Conservation (phyloP, 2,329 filamentous ascomycete genomes). For the Botrytis byssoidea region DNA sequence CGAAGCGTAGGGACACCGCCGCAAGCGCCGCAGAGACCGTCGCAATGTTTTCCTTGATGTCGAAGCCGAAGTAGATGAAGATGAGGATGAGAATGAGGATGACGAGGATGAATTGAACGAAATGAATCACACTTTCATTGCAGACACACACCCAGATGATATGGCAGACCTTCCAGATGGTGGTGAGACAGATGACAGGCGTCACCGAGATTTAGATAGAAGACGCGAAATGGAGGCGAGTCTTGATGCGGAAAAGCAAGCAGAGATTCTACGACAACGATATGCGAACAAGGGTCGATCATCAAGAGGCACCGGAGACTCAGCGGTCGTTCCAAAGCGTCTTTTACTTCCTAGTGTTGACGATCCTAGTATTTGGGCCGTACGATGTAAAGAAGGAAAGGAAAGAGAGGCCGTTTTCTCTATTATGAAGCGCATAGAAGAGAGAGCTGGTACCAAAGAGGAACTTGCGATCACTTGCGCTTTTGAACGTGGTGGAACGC, state of each 20-base stretch:
- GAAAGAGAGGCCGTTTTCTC: conserved; percentile 87
- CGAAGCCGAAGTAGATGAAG: conserved; percentile 94
- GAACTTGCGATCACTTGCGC: conserved; percentile 83
- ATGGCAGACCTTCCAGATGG: conserved; percentile 71
- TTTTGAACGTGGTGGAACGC: conserved; percentile 80
- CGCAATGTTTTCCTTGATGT: conserved; percentile 93
- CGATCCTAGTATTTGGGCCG: conserved; percentile 93
- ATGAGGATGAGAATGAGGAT: conserved; percentile 83
- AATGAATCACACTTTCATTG: conserved; percentile 75
- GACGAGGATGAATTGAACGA: conserved; percentile 87
- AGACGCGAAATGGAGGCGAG: conserved; percentile 83
- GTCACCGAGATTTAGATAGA: conserved; percentile 91
- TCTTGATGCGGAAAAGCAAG: conserved; percentile 91
- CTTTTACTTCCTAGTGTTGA: conserved; percentile 88
- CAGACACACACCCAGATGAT: conserved; percentile 88
- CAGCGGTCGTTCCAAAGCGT: conserved; percentile 77
- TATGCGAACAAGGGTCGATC: conserved; percentile 81
- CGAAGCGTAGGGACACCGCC: conserved; percentile 59
- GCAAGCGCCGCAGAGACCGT: conserved; percentile 74
- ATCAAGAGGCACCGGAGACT: conserved; percentile 63
- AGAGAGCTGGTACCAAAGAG: conserved; percentile 73
- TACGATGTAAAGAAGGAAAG: conserved; percentile 91
- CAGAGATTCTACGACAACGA: conserved; percentile 79
- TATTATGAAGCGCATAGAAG: conserved; percentile 85
- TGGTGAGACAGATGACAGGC: conserved; percentile 81